Evolutionary conservation across 2,329 filamentous ascomycete species (phyloP).

Genomic region (Mollisia scopiformis): DNA sequence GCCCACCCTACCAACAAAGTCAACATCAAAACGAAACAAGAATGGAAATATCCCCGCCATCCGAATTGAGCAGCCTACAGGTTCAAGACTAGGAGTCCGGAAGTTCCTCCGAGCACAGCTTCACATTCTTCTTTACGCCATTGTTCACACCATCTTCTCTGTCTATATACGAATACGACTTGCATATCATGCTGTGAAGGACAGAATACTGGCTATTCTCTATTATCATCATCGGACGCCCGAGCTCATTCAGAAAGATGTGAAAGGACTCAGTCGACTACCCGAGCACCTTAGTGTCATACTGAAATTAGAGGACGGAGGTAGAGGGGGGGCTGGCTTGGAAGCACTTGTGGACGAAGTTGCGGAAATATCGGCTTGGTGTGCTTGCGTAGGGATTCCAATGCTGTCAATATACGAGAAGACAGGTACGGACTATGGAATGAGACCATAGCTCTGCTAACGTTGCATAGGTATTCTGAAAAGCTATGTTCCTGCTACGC

Average conservation of each 20-base stretch:
- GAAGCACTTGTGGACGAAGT: conserved; percentile 88
- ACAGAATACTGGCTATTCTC: conserved; percentile 78
- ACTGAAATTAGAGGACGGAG: conserved; percentile 71
- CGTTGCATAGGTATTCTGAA: conserved; percentile 75
- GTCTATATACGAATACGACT: conserved; percentile 83
- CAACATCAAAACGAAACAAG: conserved; percentile 26
- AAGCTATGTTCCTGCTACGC: conserved; percentile 82
- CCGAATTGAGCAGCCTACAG: conserved; percentile 30
- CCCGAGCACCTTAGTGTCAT: conserved; percentile 90
- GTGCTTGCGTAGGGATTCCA: conserved; percentile 84
- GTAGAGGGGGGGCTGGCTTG: conserved; percentile 71
- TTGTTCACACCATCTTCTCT: conserved; percentile 82
- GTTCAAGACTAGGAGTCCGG: conserved; percentile 56
- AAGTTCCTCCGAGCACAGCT: conserved; percentile 65
- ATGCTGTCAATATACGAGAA: conserved; percentile 90
- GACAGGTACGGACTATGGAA: conserved; percentile 64
- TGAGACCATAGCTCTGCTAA: conserved; percentile 10
- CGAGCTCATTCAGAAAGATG: conserved; percentile 87
- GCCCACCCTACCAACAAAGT: conserved; percentile 30
- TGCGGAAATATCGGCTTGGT: conserved; percentile 92
- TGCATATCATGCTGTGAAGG: conserved; percentile 76
- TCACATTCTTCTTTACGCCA: conserved; percentile 66
- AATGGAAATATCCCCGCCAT: conserved; percentile 29
- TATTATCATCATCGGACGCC: conserved; percentile 97
- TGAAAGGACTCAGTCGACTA: conserved; percentile 71